phyloP scores from a whole-genome alignment of 2,329 filamentous ascomycete genomes.

The Penicillium italicum region DNA sequence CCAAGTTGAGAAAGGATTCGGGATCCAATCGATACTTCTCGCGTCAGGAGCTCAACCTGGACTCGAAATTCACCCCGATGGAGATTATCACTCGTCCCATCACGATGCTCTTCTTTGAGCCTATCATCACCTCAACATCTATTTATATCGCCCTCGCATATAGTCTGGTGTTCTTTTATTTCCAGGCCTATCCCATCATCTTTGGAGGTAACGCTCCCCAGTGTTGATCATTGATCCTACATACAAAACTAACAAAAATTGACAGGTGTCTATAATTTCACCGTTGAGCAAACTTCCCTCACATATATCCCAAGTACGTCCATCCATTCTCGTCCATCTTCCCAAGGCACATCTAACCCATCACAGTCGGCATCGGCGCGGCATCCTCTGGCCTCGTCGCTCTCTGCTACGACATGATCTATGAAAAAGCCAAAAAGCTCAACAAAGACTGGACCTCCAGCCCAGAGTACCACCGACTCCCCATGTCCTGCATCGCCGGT shows the following conservation, averaged over 20 bases:
- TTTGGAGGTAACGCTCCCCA: slow-evolving; percentile 51
- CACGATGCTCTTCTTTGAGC: slow-evolving; percentile 68
- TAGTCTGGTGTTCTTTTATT: slow-evolving; percentile 67
- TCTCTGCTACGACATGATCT: slow-evolving; percentile 61
- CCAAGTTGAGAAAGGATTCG: slow-evolving; percentile 54
- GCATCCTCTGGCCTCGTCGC: slow-evolving; percentile 59
- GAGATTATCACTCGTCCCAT: slow-evolving; percentile 69
- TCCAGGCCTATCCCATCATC: slow-evolving; percentile 70
- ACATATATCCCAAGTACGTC: slow-evolving; percentile 60
- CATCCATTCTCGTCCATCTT: not conserved
- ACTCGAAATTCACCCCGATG: slow-evolving; percentile 57
- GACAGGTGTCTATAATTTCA: slow-evolving; percentile 58
- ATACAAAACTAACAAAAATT: not conserved
- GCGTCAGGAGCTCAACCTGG: slow-evolving; percentile 51
- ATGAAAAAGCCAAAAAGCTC: slow-evolving; percentile 51
- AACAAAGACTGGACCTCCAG: slow-evolving; percentile 55
- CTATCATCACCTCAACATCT: slow-evolving; percentile 68
- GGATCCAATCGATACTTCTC: slow-evolving; percentile 52
- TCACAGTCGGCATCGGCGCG: slow-evolving; percentile 58
- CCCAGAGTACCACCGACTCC: slow-evolving; percentile 63
- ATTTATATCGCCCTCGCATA: slow-evolving; percentile 70
- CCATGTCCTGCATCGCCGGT: slow-evolving; percentile 67
- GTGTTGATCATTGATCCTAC: not conserved
- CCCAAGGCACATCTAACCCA: not conserved
- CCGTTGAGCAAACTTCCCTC: slow-evolving; percentile 62